Evolutionary conservation across 1,284 basidiomycete species (phyloP), one percentile per base, ranked within the genome.

Genomic region (Leccinum fallax): DNA sequence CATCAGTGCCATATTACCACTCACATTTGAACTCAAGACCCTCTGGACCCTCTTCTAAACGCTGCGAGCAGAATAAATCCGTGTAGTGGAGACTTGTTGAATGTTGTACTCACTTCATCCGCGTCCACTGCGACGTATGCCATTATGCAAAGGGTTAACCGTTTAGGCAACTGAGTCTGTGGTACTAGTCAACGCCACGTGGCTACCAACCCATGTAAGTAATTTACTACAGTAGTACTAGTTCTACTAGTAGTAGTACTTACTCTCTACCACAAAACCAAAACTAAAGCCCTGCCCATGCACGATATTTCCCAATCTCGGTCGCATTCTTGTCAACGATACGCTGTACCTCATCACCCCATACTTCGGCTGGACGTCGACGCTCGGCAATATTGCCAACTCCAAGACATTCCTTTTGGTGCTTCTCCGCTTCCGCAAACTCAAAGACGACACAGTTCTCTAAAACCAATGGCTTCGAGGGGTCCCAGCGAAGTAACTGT

Each of bases 401-500:
- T 8, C 72, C 62, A 55, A 77, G 80, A 55, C 83, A 86, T 60
- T 84, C 82, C 61, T 78, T 79, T 58, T 84, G 74, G 71, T 95
- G 92, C 66, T 79, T 82, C 66, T 88, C 86, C 0, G 88, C 90
- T 59, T 97, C 93, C 53, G 80, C 80, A 55, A 81, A 77, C 60
- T 93, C 90, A 77, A 96, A 86, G 2, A 94, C 88, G 2, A 94
- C 91, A 60, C 90, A 85, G 72, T 97, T 97, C 58, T 91, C 87
- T 24, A 85, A 77, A 11, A 82, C 80, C 11, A 97, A 72, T 1
- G 89, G 88, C 54, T 77, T 75, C 2, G 73, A 71, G 15, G 84
- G 81, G 69, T 94, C 87, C 95, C 95, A 97, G 43, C 93, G 82
- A n/a, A 92, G 81, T 6, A 94, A 78, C 5, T 84, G 83, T 0